These are phyloP conservation scores for Ogataea nonfermentans DNA, from an alignment of 805 yeast species.

Conservation along the genomic window DNA sequence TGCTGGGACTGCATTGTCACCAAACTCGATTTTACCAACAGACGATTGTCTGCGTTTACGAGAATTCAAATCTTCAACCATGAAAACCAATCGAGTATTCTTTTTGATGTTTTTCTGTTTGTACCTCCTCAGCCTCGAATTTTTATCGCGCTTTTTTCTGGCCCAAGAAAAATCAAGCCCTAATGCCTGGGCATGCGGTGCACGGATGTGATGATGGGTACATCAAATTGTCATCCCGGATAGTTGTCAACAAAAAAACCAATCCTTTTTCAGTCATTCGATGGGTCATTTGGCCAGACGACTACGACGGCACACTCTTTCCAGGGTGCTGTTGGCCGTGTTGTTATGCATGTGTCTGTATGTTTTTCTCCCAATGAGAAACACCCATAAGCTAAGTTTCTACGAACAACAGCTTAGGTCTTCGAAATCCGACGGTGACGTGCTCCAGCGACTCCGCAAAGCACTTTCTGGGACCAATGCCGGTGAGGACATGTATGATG, in stretches of 20 bases:
- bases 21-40: constrained; percentile 71
- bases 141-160: too few species aligned
- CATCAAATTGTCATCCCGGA: not conserved
- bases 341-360: not conserved
- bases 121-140: not conserved
- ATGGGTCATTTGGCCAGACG: constrained; percentile 2
- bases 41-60: constrained; percentile 46
- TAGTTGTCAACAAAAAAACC: constrained; percentile 1
- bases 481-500: constrained; percentile 8
- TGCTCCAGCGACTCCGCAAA: constrained; percentile 8
- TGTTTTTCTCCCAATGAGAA: constrained; percentile 1
- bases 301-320: constrained; percentile 4
- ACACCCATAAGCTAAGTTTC: constrained; percentile 13
- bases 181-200: not conserved
- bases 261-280: not conserved
- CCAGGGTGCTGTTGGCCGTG: not conserved
- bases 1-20: constrained; percentile 67
- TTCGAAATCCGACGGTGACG: constrained; percentile 6
- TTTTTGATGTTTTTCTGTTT: not conserved
- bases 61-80: constrained; percentile 1
- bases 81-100: not conserved
- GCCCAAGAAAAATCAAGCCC: too few species aligned
- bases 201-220: constrained; percentile 1
- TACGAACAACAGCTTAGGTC: constrained; percentile 21
- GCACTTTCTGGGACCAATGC: constrained; percentile 3